These are phyloP conservation scores for Trichosporon coremiiforme DNA, from an alignment of 1,284 basidiomycete genomes.

Conservation along the genomic window DNA sequence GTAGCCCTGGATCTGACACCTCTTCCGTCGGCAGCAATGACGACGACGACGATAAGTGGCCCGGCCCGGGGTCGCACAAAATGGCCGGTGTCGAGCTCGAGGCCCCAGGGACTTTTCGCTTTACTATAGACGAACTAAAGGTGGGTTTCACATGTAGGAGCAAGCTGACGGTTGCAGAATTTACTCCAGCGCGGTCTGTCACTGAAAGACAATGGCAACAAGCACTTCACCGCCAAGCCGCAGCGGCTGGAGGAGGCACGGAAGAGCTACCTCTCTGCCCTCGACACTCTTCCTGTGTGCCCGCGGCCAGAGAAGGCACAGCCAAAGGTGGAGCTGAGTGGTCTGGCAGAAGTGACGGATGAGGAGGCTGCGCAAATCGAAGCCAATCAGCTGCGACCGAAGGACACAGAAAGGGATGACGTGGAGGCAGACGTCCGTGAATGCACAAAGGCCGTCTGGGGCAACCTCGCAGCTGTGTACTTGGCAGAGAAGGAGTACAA, in stretches of 20 bases:
- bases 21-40: neutral
- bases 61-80: slow-evolving; percentile 40
- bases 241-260: slow-evolving; percentile 40
- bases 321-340: slow-evolving; percentile 22
- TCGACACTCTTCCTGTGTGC: slow-evolving; percentile 35
- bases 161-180: slow-evolving; percentile 28
- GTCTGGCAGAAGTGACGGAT: slow-evolving; percentile 49
- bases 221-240: slow-evolving; percentile 41
- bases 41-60: slow-evolving; percentile 22
- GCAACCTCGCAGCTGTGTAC: slow-evolving; percentile 51
- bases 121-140: slow-evolving; percentile 36
- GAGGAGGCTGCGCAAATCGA: slow-evolving; percentile 43
- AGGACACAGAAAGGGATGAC: slow-evolving; percentile 33
- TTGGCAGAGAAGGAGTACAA: slow-evolving; percentile 57
- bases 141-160: slow-evolving; percentile 27
- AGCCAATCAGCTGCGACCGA: slow-evolving; percentile 18
- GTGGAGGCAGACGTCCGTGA: slow-evolving; percentile 40
- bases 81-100: slow-evolving; percentile 47
- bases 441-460: slow-evolving; percentile 48
- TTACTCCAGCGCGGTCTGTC: slow-evolving; percentile 34
- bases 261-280: slow-evolving; percentile 40
- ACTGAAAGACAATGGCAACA: slow-evolving; percentile 47
- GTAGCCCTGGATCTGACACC: neutral
- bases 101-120: slow-evolving; percentile 26
- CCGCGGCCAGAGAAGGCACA: slow-evolving; percentile 6